A percentile compares a stretch with the other conserved stretches of the same genome.
phyloP scores from a whole-genome alignment of 2,329 filamentous ascomycete genomes.

The Pseudogymnoascus sp. region DNA sequence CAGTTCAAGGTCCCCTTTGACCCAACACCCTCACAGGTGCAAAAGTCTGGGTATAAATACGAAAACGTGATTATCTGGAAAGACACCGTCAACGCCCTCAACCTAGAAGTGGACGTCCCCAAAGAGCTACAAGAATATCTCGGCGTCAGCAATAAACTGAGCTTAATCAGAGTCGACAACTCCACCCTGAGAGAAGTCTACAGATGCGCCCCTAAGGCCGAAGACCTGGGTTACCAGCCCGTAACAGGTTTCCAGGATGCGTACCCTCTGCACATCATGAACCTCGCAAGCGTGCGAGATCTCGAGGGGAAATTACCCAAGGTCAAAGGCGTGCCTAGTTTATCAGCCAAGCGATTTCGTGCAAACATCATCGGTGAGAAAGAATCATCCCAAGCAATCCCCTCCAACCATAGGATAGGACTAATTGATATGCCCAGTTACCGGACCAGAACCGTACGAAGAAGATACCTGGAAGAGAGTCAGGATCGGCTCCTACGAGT shows the following conservation, averaged over 20 bases:
- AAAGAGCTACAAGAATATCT: conserved; percentile 58
- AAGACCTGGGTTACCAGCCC: conserved; percentile 57
- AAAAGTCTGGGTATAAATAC: conserved; percentile 51
- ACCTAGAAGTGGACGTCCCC: conserved; percentile 54
- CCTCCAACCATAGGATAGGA: neutral
- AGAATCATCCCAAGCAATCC: neutral
- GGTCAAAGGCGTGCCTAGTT: conserved; percentile 40
- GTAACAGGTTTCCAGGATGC: conserved; percentile 64
- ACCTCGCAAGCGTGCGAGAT: conserved; percentile 56
- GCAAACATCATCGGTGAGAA: conserved; percentile 62
- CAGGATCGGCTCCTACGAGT: conserved; percentile 45
- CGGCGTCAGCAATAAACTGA: conserved; percentile 59
- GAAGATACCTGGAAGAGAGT: conserved; percentile 66
- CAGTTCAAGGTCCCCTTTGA: conserved; percentile 62
- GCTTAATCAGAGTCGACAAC: conserved; percentile 63
- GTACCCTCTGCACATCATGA: conserved; percentile 67
- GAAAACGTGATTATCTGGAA: conserved; percentile 62
- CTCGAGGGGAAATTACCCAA: conserved; percentile 52
- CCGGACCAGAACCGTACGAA: conserved; percentile 56
- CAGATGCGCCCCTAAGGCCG: conserved; percentile 52
- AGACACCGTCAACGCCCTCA: conserved; percentile 49
- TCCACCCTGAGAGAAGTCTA: conserved; percentile 51
- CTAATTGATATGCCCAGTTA: conserved; percentile 39
- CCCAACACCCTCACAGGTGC: conserved; percentile 52
- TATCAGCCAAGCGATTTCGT: conserved; percentile 61